phyloP scores from a whole-genome alignment of 345 rosid species.

The Moricandia arvensis region DNA sequence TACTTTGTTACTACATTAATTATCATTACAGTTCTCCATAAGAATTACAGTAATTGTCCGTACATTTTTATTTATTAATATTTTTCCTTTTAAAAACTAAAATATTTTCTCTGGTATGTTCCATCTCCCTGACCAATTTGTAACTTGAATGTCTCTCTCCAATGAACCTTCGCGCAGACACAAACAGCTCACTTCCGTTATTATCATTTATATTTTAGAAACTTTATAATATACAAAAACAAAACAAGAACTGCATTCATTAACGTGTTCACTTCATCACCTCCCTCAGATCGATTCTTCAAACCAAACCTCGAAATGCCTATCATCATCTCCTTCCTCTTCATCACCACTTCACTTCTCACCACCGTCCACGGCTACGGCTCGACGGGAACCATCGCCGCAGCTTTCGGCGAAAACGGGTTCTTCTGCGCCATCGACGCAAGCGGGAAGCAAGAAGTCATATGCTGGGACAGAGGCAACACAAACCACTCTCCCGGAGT shows the following conservation, averaged over 20 bases:
- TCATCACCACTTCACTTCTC: neutral
- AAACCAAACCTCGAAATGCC: constrained; percentile 20
- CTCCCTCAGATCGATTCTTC: constrained; percentile 30
- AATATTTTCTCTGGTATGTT: neutral
- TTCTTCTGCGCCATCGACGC: constrained; percentile 86
- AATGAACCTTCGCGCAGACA: constrained; percentile 43
- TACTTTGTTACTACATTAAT: neutral
- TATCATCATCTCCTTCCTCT: neutral
- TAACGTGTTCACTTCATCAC: constrained; percentile 40
- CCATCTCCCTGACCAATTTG: constrained; percentile 29
- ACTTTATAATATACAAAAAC: neutral
- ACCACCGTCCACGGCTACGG: constrained; percentile 34
- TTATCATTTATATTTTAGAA: constrained; percentile 1
- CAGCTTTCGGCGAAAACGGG: constrained; percentile 63
- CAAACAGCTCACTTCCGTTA: constrained; percentile 42
- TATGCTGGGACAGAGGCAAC: constrained; percentile 69
- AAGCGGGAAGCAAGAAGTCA: constrained; percentile 72
- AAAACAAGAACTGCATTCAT: constrained; percentile 31
- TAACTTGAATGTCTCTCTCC: constrained; percentile 34
- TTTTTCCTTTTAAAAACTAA: neutral
- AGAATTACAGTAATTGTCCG: constrained; percentile 20
- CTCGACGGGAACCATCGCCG: constrained; percentile 37
- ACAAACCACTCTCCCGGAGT: constrained; percentile 39
- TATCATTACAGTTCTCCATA: neutral
- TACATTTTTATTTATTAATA: neutral